Conservation (phyloP, 2,329 filamentous ascomycete species). For the Epichloe elymi region DNA sequence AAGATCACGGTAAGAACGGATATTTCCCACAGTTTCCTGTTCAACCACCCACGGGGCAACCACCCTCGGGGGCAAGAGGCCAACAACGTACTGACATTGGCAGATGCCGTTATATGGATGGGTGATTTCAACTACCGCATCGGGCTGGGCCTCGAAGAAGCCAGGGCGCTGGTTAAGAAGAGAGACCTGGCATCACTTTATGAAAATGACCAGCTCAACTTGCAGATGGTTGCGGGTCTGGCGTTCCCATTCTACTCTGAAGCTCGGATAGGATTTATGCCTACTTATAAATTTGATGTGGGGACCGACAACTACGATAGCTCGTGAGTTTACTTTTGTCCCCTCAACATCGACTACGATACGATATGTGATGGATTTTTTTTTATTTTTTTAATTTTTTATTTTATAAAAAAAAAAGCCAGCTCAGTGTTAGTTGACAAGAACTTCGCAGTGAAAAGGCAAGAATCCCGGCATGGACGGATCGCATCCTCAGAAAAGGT, state of each 20-base stretch:
- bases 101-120: slow-evolving; percentile 75
- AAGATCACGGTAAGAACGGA: slow-evolving; percentile 57
- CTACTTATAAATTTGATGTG: slow-evolving; percentile 92
- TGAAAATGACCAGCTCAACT: slow-evolving; percentile 87
- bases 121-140: slow-evolving; percentile 99
- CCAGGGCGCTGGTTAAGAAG: slow-evolving; percentile 58
- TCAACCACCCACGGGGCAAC: background rate
- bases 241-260: slow-evolving; percentile 90
- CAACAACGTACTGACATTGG: background rate
- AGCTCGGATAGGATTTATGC: slow-evolving; percentile 72
- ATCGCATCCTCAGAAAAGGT: slow-evolving; percentile 81
- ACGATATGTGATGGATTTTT: background rate
- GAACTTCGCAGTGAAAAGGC: slow-evolving; percentile 58
- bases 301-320: slow-evolving; percentile 83
- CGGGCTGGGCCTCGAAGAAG: slow-evolving; percentile 65
- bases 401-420: background rate
- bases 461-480: slow-evolving; percentile 93
- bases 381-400: no score
- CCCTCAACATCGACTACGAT: background rate
- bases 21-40: no score
- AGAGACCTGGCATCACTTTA: slow-evolving; percentile 68
- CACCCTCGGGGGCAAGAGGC: background rate
- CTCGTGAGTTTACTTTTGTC: slow-evolving; percentile 42
- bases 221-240: slow-evolving; percentile 89
- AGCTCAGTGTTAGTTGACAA: background rate